These are phyloP conservation scores for Agroathelia rolfsii DNA, from an alignment of 1,284 basidiomycete genomes.

Conservation along the genomic window DNA sequence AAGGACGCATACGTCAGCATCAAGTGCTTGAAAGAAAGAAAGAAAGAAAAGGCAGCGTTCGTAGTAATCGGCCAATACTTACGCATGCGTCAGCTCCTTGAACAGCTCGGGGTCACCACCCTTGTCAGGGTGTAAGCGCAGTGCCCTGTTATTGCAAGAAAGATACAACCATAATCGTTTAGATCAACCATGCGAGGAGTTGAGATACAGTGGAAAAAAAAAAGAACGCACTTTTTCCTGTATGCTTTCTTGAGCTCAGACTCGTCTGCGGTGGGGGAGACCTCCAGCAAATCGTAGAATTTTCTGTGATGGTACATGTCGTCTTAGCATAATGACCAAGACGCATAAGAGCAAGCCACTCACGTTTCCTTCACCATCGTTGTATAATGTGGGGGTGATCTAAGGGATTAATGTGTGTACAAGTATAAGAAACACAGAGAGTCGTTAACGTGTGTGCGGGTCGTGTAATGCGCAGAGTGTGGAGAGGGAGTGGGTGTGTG, in stretches of 20 bases:
- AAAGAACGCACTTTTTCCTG: conserved; percentile 67
- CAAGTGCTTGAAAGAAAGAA: conserved; percentile 4
- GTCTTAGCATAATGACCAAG: conserved; percentile 10
- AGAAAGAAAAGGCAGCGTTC: conserved; percentile 9
- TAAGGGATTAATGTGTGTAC: conserved; percentile 11
- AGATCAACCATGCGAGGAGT: too few relatives aligned
- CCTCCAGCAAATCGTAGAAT: conserved; percentile 85
- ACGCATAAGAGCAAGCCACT: conserved; percentile 15
- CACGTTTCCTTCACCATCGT: conserved; percentile 67
- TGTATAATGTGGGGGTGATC: conserved; percentile 6
- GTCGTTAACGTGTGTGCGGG: conserved; percentile 9
- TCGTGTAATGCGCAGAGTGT: too few relatives aligned
- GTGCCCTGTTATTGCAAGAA: conserved; percentile 58
- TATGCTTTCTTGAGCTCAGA: conserved; percentile 90
- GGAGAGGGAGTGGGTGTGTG: too few relatives aligned
- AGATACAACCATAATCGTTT: conserved; percentile 14
- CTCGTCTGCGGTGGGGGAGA: conserved; percentile 67
- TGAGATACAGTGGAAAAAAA: conserved; percentile 5
- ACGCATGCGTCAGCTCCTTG: conserved; percentile 98
- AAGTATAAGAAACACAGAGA: conserved; percentile 13
- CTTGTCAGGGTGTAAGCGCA: conserved; percentile 91
- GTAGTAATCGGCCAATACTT: too few relatives aligned
- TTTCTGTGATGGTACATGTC: conserved; percentile 55
- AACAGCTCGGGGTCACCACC: conserved; percentile 95
- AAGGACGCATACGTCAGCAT: conserved; percentile 5